Percentiles rank a stretch among this genome's conserved stretches.
Evolutionary conservation across 2,329 filamentous ascomycete genomes (phyloP).

Genomic region (Ilyonectria robusta): DNA sequence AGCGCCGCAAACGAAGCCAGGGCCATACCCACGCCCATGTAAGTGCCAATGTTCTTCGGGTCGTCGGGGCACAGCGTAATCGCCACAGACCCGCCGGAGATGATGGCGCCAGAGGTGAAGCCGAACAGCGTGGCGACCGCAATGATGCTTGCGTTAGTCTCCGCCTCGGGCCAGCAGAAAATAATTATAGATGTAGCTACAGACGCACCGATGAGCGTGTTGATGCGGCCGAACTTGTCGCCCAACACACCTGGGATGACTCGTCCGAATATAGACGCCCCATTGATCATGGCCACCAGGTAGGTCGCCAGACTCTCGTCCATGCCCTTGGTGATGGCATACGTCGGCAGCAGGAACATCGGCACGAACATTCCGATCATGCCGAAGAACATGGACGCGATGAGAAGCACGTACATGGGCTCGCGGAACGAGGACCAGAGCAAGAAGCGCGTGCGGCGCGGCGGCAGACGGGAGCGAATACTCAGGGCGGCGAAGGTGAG

Average conservation of each 20-base stretch:
- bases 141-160: slow-evolving; percentile 50
- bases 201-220: slow-evolving; percentile 54
- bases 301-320: slow-evolving; percentile 73
- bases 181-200: slow-evolving; percentile 29
- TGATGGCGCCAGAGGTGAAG: slow-evolving; percentile 58
- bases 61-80: slow-evolving; percentile 55
- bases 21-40: slow-evolving; percentile 66
- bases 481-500: slow-evolving; percentile 55
- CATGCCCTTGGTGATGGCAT: slow-evolving; percentile 67
- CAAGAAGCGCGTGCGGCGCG: slow-evolving; percentile 56
- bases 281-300: slow-evolving; percentile 78
- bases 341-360: slow-evolving; percentile 62
- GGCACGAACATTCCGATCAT: slow-evolving; percentile 49
- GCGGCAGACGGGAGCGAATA: slow-evolving; percentile 53
- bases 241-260: slow-evolving; percentile 71
- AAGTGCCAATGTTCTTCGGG: slow-evolving; percentile 62
- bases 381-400: slow-evolving; percentile 53
- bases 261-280: slow-evolving; percentile 70
- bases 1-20: slow-evolving; percentile 60
- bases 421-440: slow-evolving; percentile 53
- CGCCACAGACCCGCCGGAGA: slow-evolving; percentile 60
- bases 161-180: slow-evolving; percentile 51
- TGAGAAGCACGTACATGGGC: slow-evolving; percentile 25
- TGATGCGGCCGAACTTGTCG: slow-evolving; percentile 70
- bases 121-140: slow-evolving; percentile 56